Conservation (phyloP, 345 rosid species). For the Rhodomyrtus tomentosa region DNA sequence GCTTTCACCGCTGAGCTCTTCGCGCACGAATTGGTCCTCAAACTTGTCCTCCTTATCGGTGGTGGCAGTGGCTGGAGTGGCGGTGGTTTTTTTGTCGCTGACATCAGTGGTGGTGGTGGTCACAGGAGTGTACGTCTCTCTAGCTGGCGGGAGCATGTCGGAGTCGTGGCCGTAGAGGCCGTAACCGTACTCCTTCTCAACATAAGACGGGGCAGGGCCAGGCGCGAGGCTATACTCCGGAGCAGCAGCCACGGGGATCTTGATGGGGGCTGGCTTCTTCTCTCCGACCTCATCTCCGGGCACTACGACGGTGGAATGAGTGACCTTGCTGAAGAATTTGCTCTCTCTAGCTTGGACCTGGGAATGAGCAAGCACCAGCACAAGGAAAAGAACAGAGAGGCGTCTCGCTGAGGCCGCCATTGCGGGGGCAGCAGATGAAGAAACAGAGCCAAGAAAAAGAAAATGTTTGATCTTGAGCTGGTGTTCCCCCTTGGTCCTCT, state of each 20-base stretch:
- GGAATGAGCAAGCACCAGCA: conserved; percentile 6
- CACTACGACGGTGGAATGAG: conserved; percentile 4
- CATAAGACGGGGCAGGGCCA: conserved; percentile 1
- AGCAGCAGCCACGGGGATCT: conserved; percentile 1
- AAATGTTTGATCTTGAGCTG: conserved; percentile 1
- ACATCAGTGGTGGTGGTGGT: conserved; percentile 7
- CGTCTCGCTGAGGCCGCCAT: conserved; percentile 22
- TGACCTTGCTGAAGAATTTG: conserved; percentile 51
- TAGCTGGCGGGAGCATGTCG: conserved; percentile 21
- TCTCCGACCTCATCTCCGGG: neutral
- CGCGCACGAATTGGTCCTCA: conserved; percentile 17
- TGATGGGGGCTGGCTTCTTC: neutral
- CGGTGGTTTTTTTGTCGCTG: neutral
- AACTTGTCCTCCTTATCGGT: neutral
- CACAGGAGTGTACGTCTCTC: conserved; percentile 19
- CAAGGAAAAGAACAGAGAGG: neutral
- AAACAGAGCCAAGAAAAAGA: neutral
- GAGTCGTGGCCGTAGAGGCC: conserved; percentile 37
- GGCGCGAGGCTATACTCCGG: conserved; percentile 8
- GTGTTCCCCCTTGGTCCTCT: neutral
- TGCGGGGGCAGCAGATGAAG: neutral
- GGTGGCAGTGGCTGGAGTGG: neutral
- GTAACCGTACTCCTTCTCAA: conserved; percentile 14
- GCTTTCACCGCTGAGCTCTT: conserved; percentile 25
- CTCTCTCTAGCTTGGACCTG: conserved; percentile 43